Conservation (phyloP, 1,284 basidiomycete species). For the Mycosarcoma mackinlayi region DNA sequence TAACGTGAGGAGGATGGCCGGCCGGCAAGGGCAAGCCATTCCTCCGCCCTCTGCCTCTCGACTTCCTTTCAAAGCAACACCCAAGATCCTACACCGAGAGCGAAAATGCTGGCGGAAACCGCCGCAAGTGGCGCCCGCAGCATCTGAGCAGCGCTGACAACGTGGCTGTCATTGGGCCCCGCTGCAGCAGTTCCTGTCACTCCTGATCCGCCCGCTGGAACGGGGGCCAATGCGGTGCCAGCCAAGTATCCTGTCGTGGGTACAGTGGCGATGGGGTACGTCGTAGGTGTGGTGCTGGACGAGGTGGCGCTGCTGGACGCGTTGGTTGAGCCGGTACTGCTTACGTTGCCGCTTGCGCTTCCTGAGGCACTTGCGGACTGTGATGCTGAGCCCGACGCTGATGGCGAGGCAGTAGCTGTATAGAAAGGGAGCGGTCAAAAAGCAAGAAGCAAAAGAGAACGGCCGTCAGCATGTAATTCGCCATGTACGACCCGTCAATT, state of each 20-base stretch:
- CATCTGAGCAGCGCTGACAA: constrained; percentile 33
- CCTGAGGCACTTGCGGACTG: constrained; percentile 21
- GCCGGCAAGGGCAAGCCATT: not conserved
- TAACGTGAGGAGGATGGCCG: no score
- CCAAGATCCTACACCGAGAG: constrained; percentile 28
- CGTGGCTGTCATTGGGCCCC: constrained; percentile 41
- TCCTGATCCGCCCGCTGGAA: constrained; percentile 25
- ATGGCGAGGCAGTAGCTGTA: constrained; percentile 17
- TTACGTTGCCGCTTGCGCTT: constrained; percentile 3
- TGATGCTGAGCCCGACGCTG: constrained; percentile 20
- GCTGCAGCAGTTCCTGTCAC: constrained; percentile 16
- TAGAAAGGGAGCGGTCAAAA: no score
- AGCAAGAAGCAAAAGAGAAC: not conserved
- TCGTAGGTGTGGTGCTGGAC: constrained; percentile 43
- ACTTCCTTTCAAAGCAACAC: constrained; percentile 38
- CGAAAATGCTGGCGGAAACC: constrained; percentile 21
- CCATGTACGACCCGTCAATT: no score
- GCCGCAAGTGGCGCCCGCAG: constrained; percentile 20
- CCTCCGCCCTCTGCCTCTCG: not conserved
- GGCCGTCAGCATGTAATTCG: constrained; percentile 1
- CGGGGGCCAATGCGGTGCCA: constrained; percentile 42
- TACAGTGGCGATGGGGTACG: constrained; percentile 43
- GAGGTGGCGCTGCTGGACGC: constrained; percentile 20
- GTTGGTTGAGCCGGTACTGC: constrained; percentile 11
- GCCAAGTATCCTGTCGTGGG: constrained; percentile 40